Conservation (phyloP, 2,329 filamentous ascomycete genomes). For the Sarocladium oryzae region DNA sequence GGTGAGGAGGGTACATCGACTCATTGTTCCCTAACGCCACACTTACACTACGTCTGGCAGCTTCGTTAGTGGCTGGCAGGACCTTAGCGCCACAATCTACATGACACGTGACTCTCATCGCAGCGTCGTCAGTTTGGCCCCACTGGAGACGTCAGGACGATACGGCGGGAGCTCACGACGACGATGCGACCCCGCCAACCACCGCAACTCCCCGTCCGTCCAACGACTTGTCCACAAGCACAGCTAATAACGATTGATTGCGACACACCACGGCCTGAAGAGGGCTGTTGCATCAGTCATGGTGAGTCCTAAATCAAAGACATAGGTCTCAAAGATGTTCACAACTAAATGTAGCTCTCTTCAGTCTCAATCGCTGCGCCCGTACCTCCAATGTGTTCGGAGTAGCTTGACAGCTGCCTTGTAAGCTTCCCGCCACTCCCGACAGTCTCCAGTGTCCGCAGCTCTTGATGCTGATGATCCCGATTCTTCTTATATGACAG, state of each 20-base stretch:
- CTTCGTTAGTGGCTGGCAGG: background rate
- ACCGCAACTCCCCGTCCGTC: slow-evolving; percentile 4
- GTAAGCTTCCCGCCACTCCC: slow-evolving; percentile 35
- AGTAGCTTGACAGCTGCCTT: slow-evolving; percentile 91
- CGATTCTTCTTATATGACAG: background rate
- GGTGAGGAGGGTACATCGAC: slow-evolving; percentile 1
- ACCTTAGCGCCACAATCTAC: slow-evolving; percentile 8
- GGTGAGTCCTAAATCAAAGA: background rate
- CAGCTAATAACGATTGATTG: slow-evolving; percentile 5
- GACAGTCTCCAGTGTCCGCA: background rate
- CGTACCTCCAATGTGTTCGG: slow-evolving; percentile 93
- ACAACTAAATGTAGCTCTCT: background rate
- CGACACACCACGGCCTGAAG: slow-evolving; percentile 10
- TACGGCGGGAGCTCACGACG: slow-evolving; percentile 20
- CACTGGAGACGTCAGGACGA: slow-evolving; percentile 27
- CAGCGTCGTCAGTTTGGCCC: slow-evolving; percentile 17
- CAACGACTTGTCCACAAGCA: background rate
- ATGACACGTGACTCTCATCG: slow-evolving; percentile 5
- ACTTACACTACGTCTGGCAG: background rate
- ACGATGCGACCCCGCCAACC: slow-evolving; percentile 19
- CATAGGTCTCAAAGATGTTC: background rate
- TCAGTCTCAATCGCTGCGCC: slow-evolving; percentile 91
- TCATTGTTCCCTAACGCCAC: background rate
- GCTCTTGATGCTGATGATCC: background rate
- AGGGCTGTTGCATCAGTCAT: slow-evolving; percentile 11